Conservation (phyloP, 2,329 filamentous ascomycete species). For the Raffaelea albimanens region DNA sequence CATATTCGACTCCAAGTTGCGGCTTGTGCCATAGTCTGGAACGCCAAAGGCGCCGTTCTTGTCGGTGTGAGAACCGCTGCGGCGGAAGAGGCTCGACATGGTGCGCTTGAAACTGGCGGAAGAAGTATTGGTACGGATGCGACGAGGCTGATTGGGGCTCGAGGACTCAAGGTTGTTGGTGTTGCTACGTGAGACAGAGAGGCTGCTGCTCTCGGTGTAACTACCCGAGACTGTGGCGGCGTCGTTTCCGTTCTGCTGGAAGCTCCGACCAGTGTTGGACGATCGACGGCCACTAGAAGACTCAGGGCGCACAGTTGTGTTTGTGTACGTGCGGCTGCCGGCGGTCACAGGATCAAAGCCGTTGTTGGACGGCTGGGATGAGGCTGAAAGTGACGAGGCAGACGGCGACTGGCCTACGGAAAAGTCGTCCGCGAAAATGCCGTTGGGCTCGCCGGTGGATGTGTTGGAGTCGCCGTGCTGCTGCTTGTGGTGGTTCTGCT, state of each 20-base stretch:
- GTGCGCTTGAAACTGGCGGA: conserved; percentile 37
- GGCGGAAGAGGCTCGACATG: conserved; percentile 40
- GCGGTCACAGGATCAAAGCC: neutral
- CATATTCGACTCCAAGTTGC: conserved; percentile 16
- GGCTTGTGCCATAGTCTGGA: conserved; percentile 12
- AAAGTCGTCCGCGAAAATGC: neutral
- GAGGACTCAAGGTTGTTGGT: conserved; percentile 16
- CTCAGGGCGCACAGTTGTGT: conserved; percentile 1
- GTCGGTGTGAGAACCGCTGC: conserved; percentile 27
- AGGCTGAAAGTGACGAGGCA: conserved; percentile 2
- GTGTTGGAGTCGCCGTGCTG: neutral
- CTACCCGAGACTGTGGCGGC: conserved; percentile 7
- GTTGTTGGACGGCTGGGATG: conserved; percentile 7
- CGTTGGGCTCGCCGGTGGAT: neutral
- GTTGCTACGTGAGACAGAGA: neutral
- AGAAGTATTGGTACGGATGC: conserved; percentile 27
- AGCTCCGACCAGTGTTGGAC: conserved; percentile 13
- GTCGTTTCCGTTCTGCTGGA: conserved; percentile 12
- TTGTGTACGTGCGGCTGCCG: neutral
- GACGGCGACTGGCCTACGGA: too few species aligned
- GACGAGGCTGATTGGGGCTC: conserved; percentile 22
- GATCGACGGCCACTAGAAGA: conserved; percentile 3
- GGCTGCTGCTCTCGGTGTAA: too few species aligned
- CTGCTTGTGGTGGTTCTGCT: conserved; percentile 13
- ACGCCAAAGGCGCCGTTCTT: conserved; percentile 16